A percentile compares a stretch with the other conserved stretches of the same genome.
These are phyloP conservation scores for Pseudozyma flocculosa DNA, from an alignment of 1,284 basidiomycete genomes.

Conservation along the genomic window DNA sequence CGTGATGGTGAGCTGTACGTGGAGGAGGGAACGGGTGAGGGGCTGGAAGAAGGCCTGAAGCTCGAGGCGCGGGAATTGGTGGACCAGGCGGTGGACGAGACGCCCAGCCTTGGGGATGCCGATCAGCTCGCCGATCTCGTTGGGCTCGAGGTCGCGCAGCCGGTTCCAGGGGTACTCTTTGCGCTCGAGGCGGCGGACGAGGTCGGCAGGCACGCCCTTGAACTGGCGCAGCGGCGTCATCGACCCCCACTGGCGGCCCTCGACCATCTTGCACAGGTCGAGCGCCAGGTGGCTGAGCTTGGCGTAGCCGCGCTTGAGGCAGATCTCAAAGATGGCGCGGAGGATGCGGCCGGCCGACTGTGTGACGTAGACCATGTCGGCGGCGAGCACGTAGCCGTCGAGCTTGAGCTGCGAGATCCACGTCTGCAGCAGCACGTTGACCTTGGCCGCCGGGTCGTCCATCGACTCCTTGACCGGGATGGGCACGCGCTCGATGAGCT, in stretches of 20 bases:
- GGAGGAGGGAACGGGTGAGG: slow-evolving; percentile 78
- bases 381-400: slow-evolving; percentile 95
- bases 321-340: slow-evolving; percentile 89
- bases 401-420: slow-evolving; percentile 78
- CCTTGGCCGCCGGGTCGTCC: slow-evolving; percentile 81
- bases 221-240: slow-evolving; percentile 75
- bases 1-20: slow-evolving; percentile 69
- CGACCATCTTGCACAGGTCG: slow-evolving; percentile 77
- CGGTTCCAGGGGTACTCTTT: slow-evolving; percentile 80
- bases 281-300: slow-evolving; percentile 77
- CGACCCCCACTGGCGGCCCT: slow-evolving; percentile 86
- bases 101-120: slow-evolving; percentile 89
- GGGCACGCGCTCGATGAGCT: slow-evolving; percentile 65
- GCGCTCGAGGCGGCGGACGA: slow-evolving; percentile 79
- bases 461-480: slow-evolving; percentile 67
- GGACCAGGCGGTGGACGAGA: slow-evolving; percentile 76
- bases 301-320: slow-evolving; percentile 88
- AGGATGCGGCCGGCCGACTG: slow-evolving; percentile 90
- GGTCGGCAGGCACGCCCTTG: slow-evolving; percentile 68
- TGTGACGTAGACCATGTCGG: slow-evolving; percentile 81
- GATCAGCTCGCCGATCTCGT: slow-evolving; percentile 77
- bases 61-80: slow-evolving; percentile 78
- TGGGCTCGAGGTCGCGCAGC: slow-evolving; percentile 71
- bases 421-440: slow-evolving; percentile 91
- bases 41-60: slow-evolving; percentile 70